Percentiles rank a stretch among this genome's conserved stretches.
phyloP scores from a whole-genome alignment of 495 filamentous ascomycete genomes.

The Daldinia grandis region DNA sequence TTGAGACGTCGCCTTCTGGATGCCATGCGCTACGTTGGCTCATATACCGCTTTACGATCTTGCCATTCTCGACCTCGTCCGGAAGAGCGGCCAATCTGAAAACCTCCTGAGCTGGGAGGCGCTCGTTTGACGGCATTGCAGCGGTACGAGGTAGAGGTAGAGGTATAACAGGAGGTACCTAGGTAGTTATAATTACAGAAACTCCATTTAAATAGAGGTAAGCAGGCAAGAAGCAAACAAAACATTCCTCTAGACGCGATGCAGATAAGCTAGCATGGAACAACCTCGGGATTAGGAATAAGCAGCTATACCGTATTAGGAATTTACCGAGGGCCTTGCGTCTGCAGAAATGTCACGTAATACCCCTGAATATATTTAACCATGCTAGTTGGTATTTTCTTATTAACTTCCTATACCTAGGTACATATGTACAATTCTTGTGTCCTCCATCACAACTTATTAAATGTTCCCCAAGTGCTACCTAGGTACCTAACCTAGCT shows the following conservation, averaged over 20 bases:
- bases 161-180: too few species aligned
- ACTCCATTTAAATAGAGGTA: not conserved
- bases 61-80: conserved; percentile 15
- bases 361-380: not conserved
- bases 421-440: not conserved
- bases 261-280: not conserved
- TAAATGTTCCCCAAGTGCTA: not conserved
- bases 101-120: conserved; percentile 52
- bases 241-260: not conserved
- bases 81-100: conserved; percentile 49
- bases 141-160: not conserved
- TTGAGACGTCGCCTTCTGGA: conserved; percentile 40
- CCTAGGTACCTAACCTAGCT: too few species aligned
- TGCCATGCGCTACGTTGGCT: conserved; percentile 47
- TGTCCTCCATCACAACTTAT: not conserved
- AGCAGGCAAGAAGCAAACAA: not conserved
- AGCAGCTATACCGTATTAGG: conserved; percentile 1
- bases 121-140: conserved; percentile 19
- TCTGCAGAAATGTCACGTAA: not conserved
- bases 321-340: not conserved
- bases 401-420: not conserved
- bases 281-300: conserved; percentile 1
- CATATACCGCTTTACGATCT: conserved; percentile 49
- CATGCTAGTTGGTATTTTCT: not conserved
- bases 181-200: too few species aligned